Conservation (phyloP, 495 filamentous ascomycete species). For the Peziza echinospora region DNA sequence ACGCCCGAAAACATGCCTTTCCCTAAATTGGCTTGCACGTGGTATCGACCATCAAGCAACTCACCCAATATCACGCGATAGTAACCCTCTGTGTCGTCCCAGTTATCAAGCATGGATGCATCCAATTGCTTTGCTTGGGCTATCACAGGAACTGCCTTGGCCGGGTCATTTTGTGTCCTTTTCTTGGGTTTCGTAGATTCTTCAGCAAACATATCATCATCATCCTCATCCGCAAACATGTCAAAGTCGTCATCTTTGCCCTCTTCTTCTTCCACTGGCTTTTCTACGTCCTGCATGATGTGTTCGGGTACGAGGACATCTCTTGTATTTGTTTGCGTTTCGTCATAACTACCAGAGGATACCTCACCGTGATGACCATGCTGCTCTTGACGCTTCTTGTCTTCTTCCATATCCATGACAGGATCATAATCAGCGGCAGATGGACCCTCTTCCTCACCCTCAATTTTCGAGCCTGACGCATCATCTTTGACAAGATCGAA, state of each 20-base stretch:
- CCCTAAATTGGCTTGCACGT: constrained; percentile 67
- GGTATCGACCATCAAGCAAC: constrained; percentile 68
- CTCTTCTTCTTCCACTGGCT: constrained; percentile 24
- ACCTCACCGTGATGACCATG: constrained; percentile 32
- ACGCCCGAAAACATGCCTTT: constrained; percentile 92
- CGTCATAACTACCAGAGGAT: constrained; percentile 38
- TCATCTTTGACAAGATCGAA: constrained; percentile 31
- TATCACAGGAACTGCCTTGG: constrained; percentile 26
- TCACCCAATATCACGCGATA: constrained; percentile 83
- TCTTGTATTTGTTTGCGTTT: constrained; percentile 34
- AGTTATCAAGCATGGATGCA: constrained; percentile 57
- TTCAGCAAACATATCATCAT: constrained; percentile 72
- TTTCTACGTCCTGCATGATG: constrained; percentile 8
- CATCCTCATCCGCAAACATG: constrained; percentile 87
- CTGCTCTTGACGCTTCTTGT: constrained; percentile 47
- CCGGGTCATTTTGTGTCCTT: constrained; percentile 12
- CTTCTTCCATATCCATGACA: constrained; percentile 77
- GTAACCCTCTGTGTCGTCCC: constrained; percentile 85
- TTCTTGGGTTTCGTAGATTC: constrained; percentile 27
- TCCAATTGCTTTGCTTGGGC: constrained; percentile 44
- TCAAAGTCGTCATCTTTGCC: constrained; percentile 52
- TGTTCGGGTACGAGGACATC: constrained; percentile 32
- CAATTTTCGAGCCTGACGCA: constrained; percentile 42
- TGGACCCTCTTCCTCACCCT: constrained; percentile 44
- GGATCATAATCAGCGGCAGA: constrained; percentile 95